A percentile compares a stretch with the other conserved stretches of the same genome.
phyloP scores from a whole-genome alignment of 176 grass and related monocot species.

The Aegilops bicornis region DNA sequence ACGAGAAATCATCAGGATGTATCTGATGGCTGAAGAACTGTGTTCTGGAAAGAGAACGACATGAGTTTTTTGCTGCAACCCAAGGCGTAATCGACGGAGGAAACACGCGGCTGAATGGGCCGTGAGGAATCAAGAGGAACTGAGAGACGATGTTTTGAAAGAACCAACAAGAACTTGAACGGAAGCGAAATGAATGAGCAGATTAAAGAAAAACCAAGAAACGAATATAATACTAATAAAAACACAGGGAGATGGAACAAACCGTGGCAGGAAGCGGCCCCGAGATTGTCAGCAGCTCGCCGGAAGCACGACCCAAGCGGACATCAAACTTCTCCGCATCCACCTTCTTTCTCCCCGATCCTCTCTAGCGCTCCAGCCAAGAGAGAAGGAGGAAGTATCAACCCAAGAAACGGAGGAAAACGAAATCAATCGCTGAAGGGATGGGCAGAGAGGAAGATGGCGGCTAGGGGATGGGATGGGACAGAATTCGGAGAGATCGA shows the following conservation, averaged over 20 bases:
- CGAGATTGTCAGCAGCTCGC: slow-evolving; percentile 5
- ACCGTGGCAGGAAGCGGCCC: slow-evolving; percentile 23
- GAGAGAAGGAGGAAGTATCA: slow-evolving; percentile 3
- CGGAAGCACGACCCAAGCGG: slow-evolving; percentile 16
- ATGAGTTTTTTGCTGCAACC: not conserved
- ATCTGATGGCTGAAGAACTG: not conserved
- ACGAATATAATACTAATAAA: not conserved
- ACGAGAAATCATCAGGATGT: not conserved
- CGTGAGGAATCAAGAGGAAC: not conserved
- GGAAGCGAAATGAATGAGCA: not conserved
- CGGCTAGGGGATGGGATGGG: not conserved
- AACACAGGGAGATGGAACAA: not conserved
- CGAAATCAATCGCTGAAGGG: not conserved
- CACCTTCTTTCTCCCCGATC: slow-evolving; percentile 12
- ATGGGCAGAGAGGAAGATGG: not conserved
- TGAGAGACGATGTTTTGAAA: not conserved
- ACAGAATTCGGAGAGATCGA: slow-evolving; percentile 42
- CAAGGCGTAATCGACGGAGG: not conserved
- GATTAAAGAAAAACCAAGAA: slow-evolving; percentile 15
- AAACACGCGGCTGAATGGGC: not conserved
- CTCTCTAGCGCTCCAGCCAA: not conserved
- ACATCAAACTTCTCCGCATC: not conserved
- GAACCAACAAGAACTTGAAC: slow-evolving; percentile 3
- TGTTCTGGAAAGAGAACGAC: not conserved
- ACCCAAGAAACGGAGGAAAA: slow-evolving; percentile 21